Evolutionary conservation across 2,329 filamentous ascomycete genomes (phyloP).

Genomic region (Curvularia sp.): DNA sequence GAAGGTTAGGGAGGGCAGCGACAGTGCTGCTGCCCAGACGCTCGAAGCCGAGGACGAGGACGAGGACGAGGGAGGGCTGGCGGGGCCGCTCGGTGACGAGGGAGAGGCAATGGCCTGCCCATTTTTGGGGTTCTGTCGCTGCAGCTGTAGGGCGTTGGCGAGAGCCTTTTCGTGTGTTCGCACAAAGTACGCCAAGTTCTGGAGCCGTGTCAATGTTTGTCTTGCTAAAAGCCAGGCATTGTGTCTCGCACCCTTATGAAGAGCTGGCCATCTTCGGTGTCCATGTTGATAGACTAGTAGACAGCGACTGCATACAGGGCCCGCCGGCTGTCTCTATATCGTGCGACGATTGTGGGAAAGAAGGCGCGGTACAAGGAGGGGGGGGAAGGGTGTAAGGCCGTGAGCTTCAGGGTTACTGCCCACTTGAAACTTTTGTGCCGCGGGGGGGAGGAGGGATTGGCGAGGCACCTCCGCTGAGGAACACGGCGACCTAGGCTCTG

Average conservation of each 20-base stretch:
- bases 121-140: constrained; percentile 75
- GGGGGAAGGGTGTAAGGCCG: constrained; percentile 5
- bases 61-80: constrained; percentile 63
- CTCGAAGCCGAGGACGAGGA: constrained; percentile 69
- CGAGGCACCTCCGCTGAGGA: constrained; percentile 31
- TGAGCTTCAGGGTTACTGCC: constrained; percentile 19
- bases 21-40: constrained; percentile 81
- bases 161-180: constrained; percentile 96
- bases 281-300: constrained; percentile 62
- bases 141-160: constrained; percentile 90
- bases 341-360: constrained; percentile 14
- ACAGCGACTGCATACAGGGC: constrained; percentile 46
- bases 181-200: constrained; percentile 97
- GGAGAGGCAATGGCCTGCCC: constrained; percentile 55
- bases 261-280: constrained; percentile 87
- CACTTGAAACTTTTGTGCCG: constrained; percentile 27
- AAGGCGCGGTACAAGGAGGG: constrained; percentile 9
- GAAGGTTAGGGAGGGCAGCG: constrained; percentile 83
- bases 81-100: constrained; percentile 48
- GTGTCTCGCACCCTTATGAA: constrained; percentile 76
- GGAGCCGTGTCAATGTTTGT: constrained; percentile 42
- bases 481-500: constrained; percentile 33
- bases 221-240: background rate
- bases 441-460: constrained; percentile 25
- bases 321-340: constrained; percentile 9